Conservation (phyloP, 352 stramenopile species). For the Pilasporangium apinafurcum region DNA sequence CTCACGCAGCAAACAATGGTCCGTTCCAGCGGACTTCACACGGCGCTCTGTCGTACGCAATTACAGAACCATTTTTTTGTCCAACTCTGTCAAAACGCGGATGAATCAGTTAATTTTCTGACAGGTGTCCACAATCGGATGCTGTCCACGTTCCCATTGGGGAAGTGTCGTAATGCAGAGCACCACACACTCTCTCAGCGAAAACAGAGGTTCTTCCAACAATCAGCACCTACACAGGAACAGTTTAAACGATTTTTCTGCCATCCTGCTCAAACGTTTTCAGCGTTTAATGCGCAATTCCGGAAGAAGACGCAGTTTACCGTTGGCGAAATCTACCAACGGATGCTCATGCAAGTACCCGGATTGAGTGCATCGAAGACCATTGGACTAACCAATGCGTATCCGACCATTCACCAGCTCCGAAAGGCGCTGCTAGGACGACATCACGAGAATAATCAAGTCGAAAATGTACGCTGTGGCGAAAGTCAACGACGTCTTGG, state of each 20-base stretch:
- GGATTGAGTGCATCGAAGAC: slow-evolving; percentile 53
- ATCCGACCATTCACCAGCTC: slow-evolving; percentile 50
- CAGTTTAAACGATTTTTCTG: slow-evolving; percentile 35
- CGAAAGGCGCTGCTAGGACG: slow-evolving; percentile 14
- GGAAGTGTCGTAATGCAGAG: slow-evolving; percentile 28
- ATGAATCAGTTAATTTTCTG: slow-evolving; percentile 76
- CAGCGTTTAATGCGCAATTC: slow-evolving; percentile 67
- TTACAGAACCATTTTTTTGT: slow-evolving; percentile 84
- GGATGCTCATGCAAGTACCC: slow-evolving; percentile 78
- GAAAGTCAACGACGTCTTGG: slow-evolving; percentile 45
- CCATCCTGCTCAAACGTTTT: slow-evolving; percentile 33
- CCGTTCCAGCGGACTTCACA: slow-evolving; percentile 47
- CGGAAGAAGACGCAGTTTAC: slow-evolving; percentile 72
- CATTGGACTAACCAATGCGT: slow-evolving; percentile 25
- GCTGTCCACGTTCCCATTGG: slow-evolving; percentile 41
- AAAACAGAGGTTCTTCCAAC: background rate
- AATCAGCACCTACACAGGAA: background rate
- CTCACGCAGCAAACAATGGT: slow-evolving; percentile 67
- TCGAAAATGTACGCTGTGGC: slow-evolving; percentile 40
- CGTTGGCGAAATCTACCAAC: slow-evolving; percentile 68
- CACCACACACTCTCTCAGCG: background rate
- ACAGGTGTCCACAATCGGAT: slow-evolving; percentile 55
- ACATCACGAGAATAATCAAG: slow-evolving; percentile 6
- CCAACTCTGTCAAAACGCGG: slow-evolving; percentile 62
- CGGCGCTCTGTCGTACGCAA: slow-evolving; percentile 71